Evolutionary conservation across 2,329 filamentous ascomycete genomes (phyloP), one percentile per base, ranked within the genome.

Genomic region (Arthrobotrys musiformis): DNA sequence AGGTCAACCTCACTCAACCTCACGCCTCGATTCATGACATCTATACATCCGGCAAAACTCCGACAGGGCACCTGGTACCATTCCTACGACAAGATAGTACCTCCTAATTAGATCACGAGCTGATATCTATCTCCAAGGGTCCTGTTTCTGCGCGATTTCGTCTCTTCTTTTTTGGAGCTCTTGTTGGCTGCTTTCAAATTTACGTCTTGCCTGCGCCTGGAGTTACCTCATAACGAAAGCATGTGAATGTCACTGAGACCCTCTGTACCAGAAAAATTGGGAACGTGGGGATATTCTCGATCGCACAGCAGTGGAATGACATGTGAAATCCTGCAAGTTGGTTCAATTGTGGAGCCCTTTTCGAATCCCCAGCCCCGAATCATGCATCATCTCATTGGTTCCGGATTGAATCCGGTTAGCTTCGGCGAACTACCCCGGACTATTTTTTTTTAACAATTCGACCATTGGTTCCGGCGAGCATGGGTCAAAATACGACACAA

Each of bases 361-460:
- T n/a, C n/a, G n/a, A n/a, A n/a, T n/a, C n/a, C 30, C 22, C 52
- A 37, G 46, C 50, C 37, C 52, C 46, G 22, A 60, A 66, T 54
- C 42, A 58, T 64, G 66, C 60, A 37, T 54, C 66, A 26, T 54
- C 56, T 70, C 60, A 77, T 77, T 77, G 73, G 73, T 19, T 54
- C 56, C 50, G 54, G 24, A 17, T 44, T 50, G 1, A 62, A 54
- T 33, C 60, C 73, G 73, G 73, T 58, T 77, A 62, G 66, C 40
- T 22, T 62, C 73, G 73, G 73, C 60, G 56, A 58, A 35, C 56
- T 64, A 76, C 64, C 72, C 72, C 64, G 60, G 72, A 66, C 48
- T 56, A 37, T 64, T 54, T 54, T 44, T 24, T 54, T 48, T 28
- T n/a, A n/a, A 62, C 26, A 37, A 28, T 24, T 46, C 54, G 24